Conservation (phyloP, 371 early-diverging fungal genomes). For the Actinomortierella ambigua region DNA sequence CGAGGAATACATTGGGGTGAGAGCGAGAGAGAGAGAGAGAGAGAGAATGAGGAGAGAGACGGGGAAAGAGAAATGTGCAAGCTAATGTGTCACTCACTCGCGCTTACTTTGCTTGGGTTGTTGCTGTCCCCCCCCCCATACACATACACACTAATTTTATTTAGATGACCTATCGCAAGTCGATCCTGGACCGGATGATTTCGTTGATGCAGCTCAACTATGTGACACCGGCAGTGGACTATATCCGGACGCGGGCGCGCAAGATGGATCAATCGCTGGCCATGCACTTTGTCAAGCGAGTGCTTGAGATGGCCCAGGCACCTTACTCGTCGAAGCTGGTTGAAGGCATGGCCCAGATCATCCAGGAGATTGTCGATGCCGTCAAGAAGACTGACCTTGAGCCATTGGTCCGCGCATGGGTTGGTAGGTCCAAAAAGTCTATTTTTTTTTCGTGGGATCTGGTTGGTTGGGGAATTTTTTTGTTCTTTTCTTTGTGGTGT, state of each 20-base stretch:
- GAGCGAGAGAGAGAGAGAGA: not conserved
- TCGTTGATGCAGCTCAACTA: constrained; percentile 67
- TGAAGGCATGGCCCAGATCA: constrained; percentile 50
- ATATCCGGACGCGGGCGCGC: constrained; percentile 49
- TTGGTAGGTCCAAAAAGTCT: constrained; percentile 45
- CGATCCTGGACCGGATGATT: constrained; percentile 68
- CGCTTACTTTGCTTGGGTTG: not conserved
- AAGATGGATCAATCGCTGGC: constrained; percentile 63
- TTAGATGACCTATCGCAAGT: constrained; percentile 66
- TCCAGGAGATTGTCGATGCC: constrained; percentile 50
- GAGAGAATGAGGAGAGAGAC: not conserved
- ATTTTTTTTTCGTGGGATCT: constrained; percentile 3
- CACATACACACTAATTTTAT: not conserved
- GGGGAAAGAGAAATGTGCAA: not conserved
- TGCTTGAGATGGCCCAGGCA: constrained; percentile 52
- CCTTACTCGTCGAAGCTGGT: constrained; percentile 56
- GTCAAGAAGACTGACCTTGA: constrained; percentile 53
- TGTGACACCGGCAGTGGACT: constrained; percentile 62
- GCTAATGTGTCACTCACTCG: not conserved
- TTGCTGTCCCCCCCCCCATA: not conserved
- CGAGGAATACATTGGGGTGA: too few relatives aligned
- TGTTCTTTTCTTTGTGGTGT: not conserved
- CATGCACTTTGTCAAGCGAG: constrained; percentile 58
- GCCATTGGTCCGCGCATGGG: constrained; percentile 47
- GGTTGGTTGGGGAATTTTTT: constrained; percentile 1